Conservation (phyloP, 2,329 filamentous ascomycete species). For the Aspergillus sp. region DNA sequence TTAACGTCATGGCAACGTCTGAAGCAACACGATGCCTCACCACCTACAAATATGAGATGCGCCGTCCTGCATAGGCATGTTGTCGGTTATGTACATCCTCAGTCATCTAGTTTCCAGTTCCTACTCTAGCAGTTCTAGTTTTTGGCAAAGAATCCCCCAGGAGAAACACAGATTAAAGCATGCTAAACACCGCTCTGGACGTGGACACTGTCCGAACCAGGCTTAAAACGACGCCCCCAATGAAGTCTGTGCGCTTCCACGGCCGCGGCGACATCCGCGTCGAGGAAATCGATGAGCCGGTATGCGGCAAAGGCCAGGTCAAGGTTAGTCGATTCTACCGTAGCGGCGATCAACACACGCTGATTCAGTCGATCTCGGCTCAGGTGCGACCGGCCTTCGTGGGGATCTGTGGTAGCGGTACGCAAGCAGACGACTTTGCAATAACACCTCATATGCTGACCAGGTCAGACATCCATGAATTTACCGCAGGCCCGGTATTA, state of each 20-base stretch:
- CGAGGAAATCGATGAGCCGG: slow-evolving; percentile 34
- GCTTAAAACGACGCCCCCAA: slow-evolving; percentile 10
- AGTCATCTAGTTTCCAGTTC: not conserved
- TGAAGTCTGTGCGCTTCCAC: slow-evolving; percentile 39
- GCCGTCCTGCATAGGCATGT: not conserved
- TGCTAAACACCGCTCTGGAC: slow-evolving; percentile 7
- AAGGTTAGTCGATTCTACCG: slow-evolving; percentile 20
- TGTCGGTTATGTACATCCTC: not conserved
- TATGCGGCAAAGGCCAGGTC: slow-evolving; percentile 53
- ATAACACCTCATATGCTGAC: not conserved
- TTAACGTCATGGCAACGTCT: slow-evolving; percentile 1
- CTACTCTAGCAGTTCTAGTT: not conserved
- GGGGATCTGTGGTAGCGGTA: slow-evolving; percentile 35
- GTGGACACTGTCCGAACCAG: slow-evolving; percentile 1
- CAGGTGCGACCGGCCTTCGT: slow-evolving; percentile 32
- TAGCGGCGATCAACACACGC: not conserved
- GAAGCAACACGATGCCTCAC: not conserved
- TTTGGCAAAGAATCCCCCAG: not conserved
- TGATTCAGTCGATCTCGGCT: not conserved
- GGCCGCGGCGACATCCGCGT: slow-evolving; percentile 35
- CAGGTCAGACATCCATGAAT: slow-evolving; percentile 51
- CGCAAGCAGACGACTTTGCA: not conserved
- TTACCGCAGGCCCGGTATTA: slow-evolving; percentile 49
- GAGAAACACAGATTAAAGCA: not conserved
- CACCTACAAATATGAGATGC: not conserved